Evolutionary conservation across 108 stramenopile genomes (phyloP), one percentile per base, ranked within the genome.

Genomic region (Pseudonitzschia multistriata): DNA sequence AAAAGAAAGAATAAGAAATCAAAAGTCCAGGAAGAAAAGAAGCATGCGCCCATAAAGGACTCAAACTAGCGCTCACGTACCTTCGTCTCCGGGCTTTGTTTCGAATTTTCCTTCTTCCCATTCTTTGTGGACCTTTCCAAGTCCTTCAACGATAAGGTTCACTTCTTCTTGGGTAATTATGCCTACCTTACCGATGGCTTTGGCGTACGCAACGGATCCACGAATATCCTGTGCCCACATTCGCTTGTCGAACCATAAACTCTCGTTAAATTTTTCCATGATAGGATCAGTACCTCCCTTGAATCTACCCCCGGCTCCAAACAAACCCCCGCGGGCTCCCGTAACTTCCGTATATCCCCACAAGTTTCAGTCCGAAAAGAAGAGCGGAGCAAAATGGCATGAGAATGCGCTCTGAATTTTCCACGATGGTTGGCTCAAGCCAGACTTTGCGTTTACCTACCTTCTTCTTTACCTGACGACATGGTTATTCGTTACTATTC

Each of bases 201-300:
- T 96, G 65, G 98, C 97, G 74, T 98, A 99, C 3, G 96, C 95
- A 47, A 94, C 83, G 62, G 94, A 96, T 28, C 99, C 99, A 55
- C 83, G 75, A 50, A 99, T 77, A 80, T 99, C 99, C 80, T 97
- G 92, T 4, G 81, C 71, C 96, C 97, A 97, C 96, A 98, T 97
- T 77, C 93, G 80, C 80, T 95, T 92, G 86, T 99, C 99, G 71
- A 97, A 98, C 29, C 62, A 63, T 45, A 99, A 84, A 57, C 87
- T 89, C 70, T 97, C 96, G 76, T 99, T 99, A 77, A 99, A 98
- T 71, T 98, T 97, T 73, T 99, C 99, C 97, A 99, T 98, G 81
- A 97, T 92, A 24, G 98, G 98, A 70, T 99, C 99, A n/a, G 94
- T 95, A 40, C 92, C 96, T 25, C 92, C 96, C 71, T 92, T 87